Evolutionary conservation across 768 basidiomycete genomes (phyloP).

Genomic region (Mycena indigotica): DNA sequence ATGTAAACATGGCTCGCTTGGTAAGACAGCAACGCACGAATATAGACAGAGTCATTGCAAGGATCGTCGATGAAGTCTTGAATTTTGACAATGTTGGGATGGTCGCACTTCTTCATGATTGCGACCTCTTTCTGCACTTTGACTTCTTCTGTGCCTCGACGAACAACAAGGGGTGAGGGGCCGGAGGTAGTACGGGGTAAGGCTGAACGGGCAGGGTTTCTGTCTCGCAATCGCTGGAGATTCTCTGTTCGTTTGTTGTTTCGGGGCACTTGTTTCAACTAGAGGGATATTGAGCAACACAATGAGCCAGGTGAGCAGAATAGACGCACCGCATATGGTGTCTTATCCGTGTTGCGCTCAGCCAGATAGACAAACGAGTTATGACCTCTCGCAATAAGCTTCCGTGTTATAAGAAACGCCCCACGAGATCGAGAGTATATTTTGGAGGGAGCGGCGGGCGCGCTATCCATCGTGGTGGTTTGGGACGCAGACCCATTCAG

Average conservation of each 20-base stretch:
- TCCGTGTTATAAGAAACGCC: constrained; percentile 9
- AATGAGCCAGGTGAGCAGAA: neutral
- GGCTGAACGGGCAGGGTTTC: constrained; percentile 15
- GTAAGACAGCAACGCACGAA: constrained; percentile 63
- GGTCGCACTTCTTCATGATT: constrained; percentile 96
- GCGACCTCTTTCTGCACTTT: constrained; percentile 94
- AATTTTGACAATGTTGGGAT: constrained; percentile 86
- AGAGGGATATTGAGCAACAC: neutral
- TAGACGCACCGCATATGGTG: constrained; percentile 13
- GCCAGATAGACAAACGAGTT: constrained; percentile 19
- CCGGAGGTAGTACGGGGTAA: constrained; percentile 8
- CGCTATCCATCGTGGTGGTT: neutral
- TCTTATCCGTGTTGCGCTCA: constrained; percentile 17
- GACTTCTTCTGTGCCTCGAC: constrained; percentile 70
- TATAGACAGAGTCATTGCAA: constrained; percentile 84
- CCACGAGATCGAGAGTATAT: neutral
- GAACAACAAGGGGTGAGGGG: constrained; percentile 61
- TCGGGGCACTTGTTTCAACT: constrained; percentile 23
- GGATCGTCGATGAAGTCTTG: constrained; percentile 95
- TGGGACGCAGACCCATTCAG: neutral
- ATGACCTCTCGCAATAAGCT: constrained; percentile 16
- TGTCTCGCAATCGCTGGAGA: constrained; percentile 20
- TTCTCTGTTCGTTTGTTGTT: constrained; percentile 23
- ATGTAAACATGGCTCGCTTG: constrained; percentile 13
- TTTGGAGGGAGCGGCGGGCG: neutral